These are phyloP conservation scores for Ascochyta pisi DNA, from an alignment of 2,329 filamentous ascomycete genomes.

Conservation along the genomic window DNA sequence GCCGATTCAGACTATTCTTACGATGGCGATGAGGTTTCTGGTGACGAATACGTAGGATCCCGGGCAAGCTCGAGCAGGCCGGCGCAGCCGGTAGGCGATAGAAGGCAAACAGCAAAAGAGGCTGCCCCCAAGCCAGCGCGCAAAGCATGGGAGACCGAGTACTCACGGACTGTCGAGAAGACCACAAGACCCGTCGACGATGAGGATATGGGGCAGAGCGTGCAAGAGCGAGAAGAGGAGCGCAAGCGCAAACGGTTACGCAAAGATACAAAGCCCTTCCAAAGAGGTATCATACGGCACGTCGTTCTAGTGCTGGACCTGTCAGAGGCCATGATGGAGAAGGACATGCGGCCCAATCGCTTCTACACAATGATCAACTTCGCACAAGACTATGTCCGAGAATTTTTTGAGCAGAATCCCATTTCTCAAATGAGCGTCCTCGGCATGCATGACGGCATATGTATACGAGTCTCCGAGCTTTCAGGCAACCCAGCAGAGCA, in stretches of 20 bases:
- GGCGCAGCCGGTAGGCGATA: conserved; percentile 32
- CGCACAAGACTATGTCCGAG: conserved; percentile 84
- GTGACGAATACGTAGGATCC: conserved; percentile 65
- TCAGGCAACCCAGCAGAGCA: conserved; percentile 91
- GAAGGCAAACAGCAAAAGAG: conserved; percentile 29
- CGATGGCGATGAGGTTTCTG: conserved; percentile 66
- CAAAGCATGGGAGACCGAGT: conserved; percentile 55
- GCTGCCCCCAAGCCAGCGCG: conserved; percentile 50
- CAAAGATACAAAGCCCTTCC: conserved; percentile 92
- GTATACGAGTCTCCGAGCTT: conserved; percentile 84
- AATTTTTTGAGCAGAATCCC: conserved; percentile 98
- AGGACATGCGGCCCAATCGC: conserved; percentile 88
- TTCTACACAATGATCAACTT: conserved; percentile 84
- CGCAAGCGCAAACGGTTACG: conserved; percentile 81
- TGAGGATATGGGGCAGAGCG: conserved; percentile 73
- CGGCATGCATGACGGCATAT: conserved; percentile 91
- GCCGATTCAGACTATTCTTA: conserved; percentile 77
- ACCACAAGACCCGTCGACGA: conserved; percentile 64
- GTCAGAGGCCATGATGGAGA: conserved; percentile 91
- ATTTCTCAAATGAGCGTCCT: conserved; percentile 94
- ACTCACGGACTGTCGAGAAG: conserved; percentile 65
- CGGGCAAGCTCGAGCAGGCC: conserved; percentile 38
- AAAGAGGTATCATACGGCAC: conserved; percentile 97
- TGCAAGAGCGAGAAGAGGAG: conserved; percentile 79
- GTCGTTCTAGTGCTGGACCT: conserved; percentile 90